Base-by-base conservation (phyloP, 805 yeast genomes). In the Wickerhamiella siamensis region DNA sequence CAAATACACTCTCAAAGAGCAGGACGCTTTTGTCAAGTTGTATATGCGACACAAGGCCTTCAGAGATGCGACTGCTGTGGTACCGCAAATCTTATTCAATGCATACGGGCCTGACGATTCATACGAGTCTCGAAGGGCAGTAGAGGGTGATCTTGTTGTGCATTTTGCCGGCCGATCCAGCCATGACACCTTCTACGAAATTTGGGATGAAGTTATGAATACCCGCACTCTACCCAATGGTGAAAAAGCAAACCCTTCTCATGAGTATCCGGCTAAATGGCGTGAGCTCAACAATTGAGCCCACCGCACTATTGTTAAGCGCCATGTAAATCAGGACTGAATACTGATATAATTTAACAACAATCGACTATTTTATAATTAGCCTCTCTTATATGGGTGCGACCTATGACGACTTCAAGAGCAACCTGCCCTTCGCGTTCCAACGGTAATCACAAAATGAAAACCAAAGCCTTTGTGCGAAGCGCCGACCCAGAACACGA, bases 401-500 rank as follows among this genome's bases (percentile, higher is more conserved):
- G n/a, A n/a, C n/a, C 29, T 24, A 24, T 24, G 29, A 12, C 29
- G 12, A 8, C 29, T 24, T 12, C 6, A 24, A 6, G 10, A 24
- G 12, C 10, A 12, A 6, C 12, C 12, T 6, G 29, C 29, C 29
- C 29, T 24, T 24, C 10, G 29, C 29, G 20, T 32, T 38, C 52
- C 52, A 50, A 15, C 51, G 43, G 41, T 45, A 50, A 33, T 44
- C 37, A 9, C 50, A 53, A 16, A 43, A 50, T 19, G 44, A 22
- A 17, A 42, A 17, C 57, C 57, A 53, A 20, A 51, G 18, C 32
- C 38, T 44, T 12, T 54, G 57, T 10, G 80, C 72, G 47, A 67
- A 63, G 48, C 75, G 58, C 39, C 87, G 66, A 8, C 88, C 88
- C 34, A 80, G 48, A 38, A 74, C 66, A 54, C 74, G 74, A n/a